Conservation (phyloP, 148 eudicot species). For the Vaccinium corymbosum region DNA sequence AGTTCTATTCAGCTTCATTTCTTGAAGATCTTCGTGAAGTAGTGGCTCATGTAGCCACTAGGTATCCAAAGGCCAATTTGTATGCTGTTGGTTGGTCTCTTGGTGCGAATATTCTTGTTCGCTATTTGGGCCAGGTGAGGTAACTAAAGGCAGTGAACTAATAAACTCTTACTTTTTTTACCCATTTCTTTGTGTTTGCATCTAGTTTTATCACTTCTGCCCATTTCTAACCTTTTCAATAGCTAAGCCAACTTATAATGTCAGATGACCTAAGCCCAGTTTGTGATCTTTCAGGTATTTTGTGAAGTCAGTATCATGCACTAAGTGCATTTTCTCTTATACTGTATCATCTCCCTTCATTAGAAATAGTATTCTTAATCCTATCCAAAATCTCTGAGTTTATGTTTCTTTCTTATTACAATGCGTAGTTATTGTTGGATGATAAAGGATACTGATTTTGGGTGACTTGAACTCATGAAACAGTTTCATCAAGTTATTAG, state of each 20-base stretch:
- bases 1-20: constrained; percentile 95
- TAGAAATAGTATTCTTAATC: background rate
- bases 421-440: background rate
- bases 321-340: background rate
- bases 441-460: background rate
- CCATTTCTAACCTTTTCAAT: background rate
- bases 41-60: constrained; percentile 59
- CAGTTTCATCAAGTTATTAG: background rate
- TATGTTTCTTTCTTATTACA: constrained; percentile 8
- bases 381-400: background rate
- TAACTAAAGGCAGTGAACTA: background rate
- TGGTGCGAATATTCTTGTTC: constrained; percentile 91
- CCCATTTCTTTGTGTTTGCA: background rate
- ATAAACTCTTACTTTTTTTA: background rate
- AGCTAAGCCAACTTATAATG: background rate
- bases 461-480: background rate
- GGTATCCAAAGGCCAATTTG: constrained; percentile 66
- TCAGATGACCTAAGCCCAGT: background rate
- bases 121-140: constrained; percentile 78
- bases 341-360: background rate
- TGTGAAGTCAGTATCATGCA: background rate
- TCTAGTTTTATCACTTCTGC: background rate
- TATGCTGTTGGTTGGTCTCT: constrained; percentile 92
- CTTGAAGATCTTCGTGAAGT: constrained; percentile 80
- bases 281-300: background rate